Evolutionary conservation across 140 eudicot species (phyloP).

Genomic region (Erigeron philadelphicus): DNA sequence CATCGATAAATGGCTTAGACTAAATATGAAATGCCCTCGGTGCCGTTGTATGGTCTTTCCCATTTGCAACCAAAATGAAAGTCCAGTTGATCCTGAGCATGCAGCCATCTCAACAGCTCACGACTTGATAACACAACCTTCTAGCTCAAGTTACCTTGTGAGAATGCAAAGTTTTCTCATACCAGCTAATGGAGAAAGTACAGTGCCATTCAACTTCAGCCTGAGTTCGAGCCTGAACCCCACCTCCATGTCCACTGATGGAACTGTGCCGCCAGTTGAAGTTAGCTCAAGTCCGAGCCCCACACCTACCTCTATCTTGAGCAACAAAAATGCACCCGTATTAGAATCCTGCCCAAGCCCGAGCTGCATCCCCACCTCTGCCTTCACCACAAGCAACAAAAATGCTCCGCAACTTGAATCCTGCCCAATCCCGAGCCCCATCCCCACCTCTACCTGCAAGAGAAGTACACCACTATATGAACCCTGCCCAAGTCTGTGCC

Average conservation of each 20-base stretch:
- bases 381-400: constrained; percentile 8
- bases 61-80: constrained; percentile 54
- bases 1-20: constrained; percentile 90
- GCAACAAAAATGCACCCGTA: constrained; percentile 23
- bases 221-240: constrained; percentile 1
- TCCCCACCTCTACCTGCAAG: too few relatives aligned
- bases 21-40: constrained; percentile 82
- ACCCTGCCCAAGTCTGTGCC: constrained; percentile 13
- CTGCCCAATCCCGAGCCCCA: constrained; percentile 4
- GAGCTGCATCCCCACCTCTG: not conserved
- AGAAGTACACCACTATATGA: constrained; percentile 31
- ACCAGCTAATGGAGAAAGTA: constrained; percentile 45
- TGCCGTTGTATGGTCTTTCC: constrained; percentile 88
- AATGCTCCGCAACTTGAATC: constrained; percentile 17
- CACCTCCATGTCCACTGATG: constrained; percentile 13
- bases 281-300: not conserved
- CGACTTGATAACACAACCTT: constrained; percentile 51
- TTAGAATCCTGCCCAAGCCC: not conserved
- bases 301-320: not conserved
- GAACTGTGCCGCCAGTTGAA: constrained; percentile 9
- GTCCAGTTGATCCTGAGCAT: constrained; percentile 46
- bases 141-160: constrained; percentile 54
- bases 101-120: constrained; percentile 45
- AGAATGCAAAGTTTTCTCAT: constrained; percentile 69
- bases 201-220: constrained; percentile 28